Evolutionary conservation across 2,329 filamentous ascomycete species (phyloP), one percentile per base, ranked within the genome.

Genomic region (Juglanconis sp.): DNA sequence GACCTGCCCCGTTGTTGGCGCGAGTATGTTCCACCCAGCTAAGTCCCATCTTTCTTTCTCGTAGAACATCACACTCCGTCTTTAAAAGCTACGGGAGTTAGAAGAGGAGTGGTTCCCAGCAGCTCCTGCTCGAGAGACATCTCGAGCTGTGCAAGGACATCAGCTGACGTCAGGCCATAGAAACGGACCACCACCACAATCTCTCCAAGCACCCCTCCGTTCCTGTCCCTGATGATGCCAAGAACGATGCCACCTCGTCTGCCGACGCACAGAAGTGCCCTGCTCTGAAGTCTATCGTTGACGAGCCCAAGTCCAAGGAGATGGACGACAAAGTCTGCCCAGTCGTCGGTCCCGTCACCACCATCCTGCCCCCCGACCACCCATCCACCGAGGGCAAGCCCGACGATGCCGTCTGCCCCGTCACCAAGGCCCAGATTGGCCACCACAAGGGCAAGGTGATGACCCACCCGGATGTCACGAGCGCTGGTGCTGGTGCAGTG

Each of bases 311-410:
- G 72, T 70, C 68, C 63, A 67, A 70, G 63, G 70, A 71, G 61
- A 75, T 78, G 73, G 76, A 78, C 65, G 76, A 77, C 66, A 64
- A 71, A 47, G 70, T 78, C 17, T 78, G 76, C 59, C 76, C 76
- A 59, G 74, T 78, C 51, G 73, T 76, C 30, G 76, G 75, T 1
- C 73, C 76, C 47, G 76, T 74, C 5, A 77, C 76, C 7, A 76
- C 73, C 4, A 70, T 77, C 42, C 72, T 78, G 17, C 75, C 75
- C 3, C 75, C 74, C 9, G 67, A 77, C 61, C 76, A 78, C 61
- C 75, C 76, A 1, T 61, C 56, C 51, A 72, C 66, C 49, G 69
- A 68, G 32, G 68, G 63, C 64, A 63, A 67, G 63, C 63, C 53
- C n/a, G 68, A 70, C 60, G 73, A 72, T 46, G 74, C 70, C 44